Conservation (phyloP, 2,329 filamentous ascomycete genomes). For the Monilinia polystroma region DNA sequence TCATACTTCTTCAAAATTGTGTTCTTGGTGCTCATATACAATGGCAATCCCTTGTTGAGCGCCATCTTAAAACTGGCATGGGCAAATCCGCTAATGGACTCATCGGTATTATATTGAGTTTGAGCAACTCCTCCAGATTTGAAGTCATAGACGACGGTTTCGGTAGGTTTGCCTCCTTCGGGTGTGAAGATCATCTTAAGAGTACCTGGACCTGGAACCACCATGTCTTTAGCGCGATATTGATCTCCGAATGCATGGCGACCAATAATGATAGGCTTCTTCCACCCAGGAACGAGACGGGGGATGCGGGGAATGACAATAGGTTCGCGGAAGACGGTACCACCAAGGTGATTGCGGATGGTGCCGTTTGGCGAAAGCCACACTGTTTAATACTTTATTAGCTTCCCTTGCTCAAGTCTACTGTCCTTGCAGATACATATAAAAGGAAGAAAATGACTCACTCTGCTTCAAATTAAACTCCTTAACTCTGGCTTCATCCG, state of each 20-base stretch:
- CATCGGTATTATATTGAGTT: conserved; percentile 97
- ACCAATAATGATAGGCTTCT: conserved; percentile 98
- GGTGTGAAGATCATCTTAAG: conserved; percentile 95
- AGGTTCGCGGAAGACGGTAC: conserved; percentile 98
- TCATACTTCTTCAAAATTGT: conserved; percentile 99
- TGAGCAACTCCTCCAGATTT: conserved; percentile 82
- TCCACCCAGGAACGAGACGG: conserved; percentile 93
- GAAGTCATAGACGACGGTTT: conserved; percentile 89
- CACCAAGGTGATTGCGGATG: conserved; percentile 72
- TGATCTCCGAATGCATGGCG: conserved; percentile 98
- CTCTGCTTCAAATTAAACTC: conserved; percentile 99
- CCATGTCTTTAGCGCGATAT: conserved; percentile 92
- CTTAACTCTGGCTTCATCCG: conserved; percentile 92
- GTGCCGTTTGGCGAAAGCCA: conserved; percentile 98
- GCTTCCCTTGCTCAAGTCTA: conserved; percentile 8
- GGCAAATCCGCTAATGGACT: conserved; percentile 91
- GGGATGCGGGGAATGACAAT: conserved; percentile 95
- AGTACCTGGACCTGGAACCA: conserved; percentile 79
- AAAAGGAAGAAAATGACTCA: conserved; percentile 46
- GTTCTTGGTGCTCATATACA: conserved; percentile 99
- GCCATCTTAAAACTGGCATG: conserved; percentile 97
- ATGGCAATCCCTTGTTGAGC: conserved; percentile 78
- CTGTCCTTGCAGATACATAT: not conserved
- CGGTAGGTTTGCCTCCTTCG: conserved; percentile 74
- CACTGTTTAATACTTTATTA: conserved; percentile 55